Base-by-base conservation (phyloP, 2,329 filamentous ascomycete species). In the Hymenoscyphus scutula region DNA sequence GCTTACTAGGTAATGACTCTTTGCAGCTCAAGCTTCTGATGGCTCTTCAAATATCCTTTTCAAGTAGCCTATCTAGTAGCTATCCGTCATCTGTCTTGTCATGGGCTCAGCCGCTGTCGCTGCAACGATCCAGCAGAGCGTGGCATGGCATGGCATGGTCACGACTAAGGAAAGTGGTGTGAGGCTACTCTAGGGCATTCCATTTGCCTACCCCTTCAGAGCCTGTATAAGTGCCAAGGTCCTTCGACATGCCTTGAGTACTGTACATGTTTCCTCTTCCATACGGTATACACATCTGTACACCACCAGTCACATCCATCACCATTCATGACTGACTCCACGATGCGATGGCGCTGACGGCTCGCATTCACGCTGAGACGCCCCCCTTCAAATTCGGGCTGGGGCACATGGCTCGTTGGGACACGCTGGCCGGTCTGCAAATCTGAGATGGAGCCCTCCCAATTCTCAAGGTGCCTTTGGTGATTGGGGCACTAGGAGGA, bases 401-500 rank as follows among this genome's bases (percentile, higher is more conserved):
- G 19, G 45, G 45, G 45, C 45, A 48, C 45, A 48, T 48, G 45
- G 45, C 45, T 25, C 45, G 19, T 48, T 48, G 45, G 38, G 23
- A 48, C 45, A 51, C 45, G 45, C 23, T 51, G 45, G 45, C 19
- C 45, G 45, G 45, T 8, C 4, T 23, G 45, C n/a, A 51, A 51
- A 51, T 51, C 45, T 25, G 41, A 48, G 41, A 48, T 48, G 41
- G 41, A 48, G 41, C 19, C 23, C 19, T 48, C 41, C 23, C 38
- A n/a, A n/a, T 41, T 19, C 38, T 41, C 38, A 4, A 45, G n/a
- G 17, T n/a, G n/a, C 15, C 15, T 45, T 45, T n/a, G 38, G 38
- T 23, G 38, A 45, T n/a, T 45, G 38, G 41, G n/a, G 7, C n/a
- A 23, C n/a, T 23, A n/a, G 19, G 13, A 51, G 45, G 13, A 51